Percentiles rank a stretch among this genome's conserved stretches.
Evolutionary conservation across 805 yeast species (phyloP).

Genomic region (Ogataea chonburiensis): DNA sequence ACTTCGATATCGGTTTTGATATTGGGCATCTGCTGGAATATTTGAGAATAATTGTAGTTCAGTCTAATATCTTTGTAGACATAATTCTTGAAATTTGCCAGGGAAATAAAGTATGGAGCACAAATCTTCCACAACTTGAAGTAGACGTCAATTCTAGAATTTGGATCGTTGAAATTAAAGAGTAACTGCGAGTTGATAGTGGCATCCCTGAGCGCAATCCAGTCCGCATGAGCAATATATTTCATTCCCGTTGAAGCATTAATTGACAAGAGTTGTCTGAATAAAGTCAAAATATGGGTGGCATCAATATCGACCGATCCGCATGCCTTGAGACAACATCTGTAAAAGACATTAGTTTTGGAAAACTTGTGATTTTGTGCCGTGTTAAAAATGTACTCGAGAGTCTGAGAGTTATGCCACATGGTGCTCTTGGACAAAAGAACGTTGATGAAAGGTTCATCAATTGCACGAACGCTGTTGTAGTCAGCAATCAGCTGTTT

Average conservation of each 20-base stretch:
- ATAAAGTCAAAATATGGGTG: constrained; percentile 47
- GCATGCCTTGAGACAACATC: constrained; percentile 70
- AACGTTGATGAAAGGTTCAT: constrained; percentile 81
- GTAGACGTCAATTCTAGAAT: constrained; percentile 52
- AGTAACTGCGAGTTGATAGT: constrained; percentile 49
- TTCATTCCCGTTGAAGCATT: constrained; percentile 52
- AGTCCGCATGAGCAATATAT: constrained; percentile 78
- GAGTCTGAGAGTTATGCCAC: constrained; percentile 68
- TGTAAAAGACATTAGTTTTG: constrained; percentile 66
- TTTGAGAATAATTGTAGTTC: constrained; percentile 40
- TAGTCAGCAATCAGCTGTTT: constrained; percentile 56
- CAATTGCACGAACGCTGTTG: constrained; percentile 56
- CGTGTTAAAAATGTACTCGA: constrained; percentile 60
- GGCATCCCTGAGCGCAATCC: constrained; percentile 81
- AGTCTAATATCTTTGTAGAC: constrained; percentile 45
- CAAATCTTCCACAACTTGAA: constrained; percentile 53
- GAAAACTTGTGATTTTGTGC: constrained; percentile 56
- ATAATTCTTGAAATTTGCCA: constrained; percentile 46
- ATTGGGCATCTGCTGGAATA: constrained; percentile 38
- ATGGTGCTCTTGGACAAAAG: constrained; percentile 61
- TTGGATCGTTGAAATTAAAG: constrained; percentile 29
- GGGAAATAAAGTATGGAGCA: constrained; percentile 46
- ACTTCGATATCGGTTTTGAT: constrained; percentile 40
- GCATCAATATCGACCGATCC: constrained; percentile 60
- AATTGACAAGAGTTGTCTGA: constrained; percentile 36